phyloP scores from a whole-genome alignment of 306 rosid genomes.

The Cicer judaicum region DNA sequence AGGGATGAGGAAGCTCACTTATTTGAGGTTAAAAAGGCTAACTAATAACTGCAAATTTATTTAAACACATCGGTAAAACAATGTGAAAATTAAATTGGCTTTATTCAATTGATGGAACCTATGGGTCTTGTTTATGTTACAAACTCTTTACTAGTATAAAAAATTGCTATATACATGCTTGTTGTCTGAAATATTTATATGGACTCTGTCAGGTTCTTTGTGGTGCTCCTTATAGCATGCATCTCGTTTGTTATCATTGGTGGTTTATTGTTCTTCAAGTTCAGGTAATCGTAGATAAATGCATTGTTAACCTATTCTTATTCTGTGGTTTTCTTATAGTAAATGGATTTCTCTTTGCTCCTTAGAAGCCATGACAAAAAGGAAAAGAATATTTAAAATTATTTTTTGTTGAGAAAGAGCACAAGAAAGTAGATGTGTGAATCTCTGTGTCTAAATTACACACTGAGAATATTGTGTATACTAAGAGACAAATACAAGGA shows the following conservation, averaged over 20 bases:
- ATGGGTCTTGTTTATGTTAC: slow-evolving; percentile 25
- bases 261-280: slow-evolving; percentile 81
- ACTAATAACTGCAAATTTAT: slow-evolving; percentile 12
- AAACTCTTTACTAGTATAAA: slow-evolving; percentile 15
- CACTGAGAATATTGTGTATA: background rate
- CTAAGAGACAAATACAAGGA: background rate
- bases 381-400: background rate
- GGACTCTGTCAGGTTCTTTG: slow-evolving; percentile 71
- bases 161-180: slow-evolving; percentile 25
- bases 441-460: background rate
- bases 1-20: slow-evolving; percentile 10
- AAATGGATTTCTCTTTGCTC: slow-evolving; percentile 20
- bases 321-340: slow-evolving; percentile 3
- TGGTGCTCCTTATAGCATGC: slow-evolving; percentile 84
- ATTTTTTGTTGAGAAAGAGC: background rate
- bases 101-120: slow-evolving; percentile 2
- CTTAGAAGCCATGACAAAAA: background rate
- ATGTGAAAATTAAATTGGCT: background rate
- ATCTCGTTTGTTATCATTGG: slow-evolving; percentile 81
- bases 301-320: slow-evolving; percentile 2
- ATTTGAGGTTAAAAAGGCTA: slow-evolving; percentile 29
- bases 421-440: background rate
- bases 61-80: background rate
- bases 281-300: slow-evolving; percentile 66
- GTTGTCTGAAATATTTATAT: slow-evolving; percentile 35